Conservation (phyloP, 345 rosid species). For the Nephelium lappaceum region DNA sequence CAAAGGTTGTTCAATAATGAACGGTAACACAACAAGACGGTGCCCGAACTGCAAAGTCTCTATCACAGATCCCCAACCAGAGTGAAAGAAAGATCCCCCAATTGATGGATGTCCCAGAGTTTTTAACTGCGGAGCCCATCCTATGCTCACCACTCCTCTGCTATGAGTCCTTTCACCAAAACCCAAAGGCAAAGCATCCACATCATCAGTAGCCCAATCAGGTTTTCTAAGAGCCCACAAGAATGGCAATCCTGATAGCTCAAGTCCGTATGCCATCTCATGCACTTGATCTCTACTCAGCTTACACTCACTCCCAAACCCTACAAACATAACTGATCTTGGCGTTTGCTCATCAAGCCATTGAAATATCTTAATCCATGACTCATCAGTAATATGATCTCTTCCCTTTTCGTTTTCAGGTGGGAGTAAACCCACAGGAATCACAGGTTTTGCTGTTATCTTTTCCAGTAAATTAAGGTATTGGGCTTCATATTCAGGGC, state of each 20-base stretch:
- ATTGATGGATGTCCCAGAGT: conserved; percentile 26
- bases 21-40: conserved; percentile 21
- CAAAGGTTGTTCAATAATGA: conserved; percentile 30
- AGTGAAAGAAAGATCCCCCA: conserved; percentile 33
- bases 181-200: conserved; percentile 27
- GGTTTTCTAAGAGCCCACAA: conserved; percentile 40
- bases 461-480: conserved; percentile 15
- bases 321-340: conserved; percentile 35
- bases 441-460: conserved; percentile 12
- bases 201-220: conserved; percentile 23
- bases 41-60: conserved; percentile 35
- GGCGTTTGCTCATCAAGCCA: conserved; percentile 33
- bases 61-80: conserved; percentile 33
- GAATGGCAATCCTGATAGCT: conserved; percentile 33
- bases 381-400: not conserved
- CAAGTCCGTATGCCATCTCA: conserved; percentile 37
- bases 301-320: conserved; percentile 36
- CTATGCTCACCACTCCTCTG: conserved; percentile 24
- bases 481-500: conserved; percentile 27
- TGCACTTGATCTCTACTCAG: conserved; percentile 27
- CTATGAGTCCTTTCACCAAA: not conserved
- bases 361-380: conserved; percentile 19
- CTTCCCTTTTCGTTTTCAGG: conserved; percentile 7
- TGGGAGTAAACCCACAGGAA: conserved; percentile 33
- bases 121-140: conserved; percentile 37